phyloP scores from a whole-genome alignment of 2,329 filamentous ascomycete genomes.

The Huntiella omanensis region DNA sequence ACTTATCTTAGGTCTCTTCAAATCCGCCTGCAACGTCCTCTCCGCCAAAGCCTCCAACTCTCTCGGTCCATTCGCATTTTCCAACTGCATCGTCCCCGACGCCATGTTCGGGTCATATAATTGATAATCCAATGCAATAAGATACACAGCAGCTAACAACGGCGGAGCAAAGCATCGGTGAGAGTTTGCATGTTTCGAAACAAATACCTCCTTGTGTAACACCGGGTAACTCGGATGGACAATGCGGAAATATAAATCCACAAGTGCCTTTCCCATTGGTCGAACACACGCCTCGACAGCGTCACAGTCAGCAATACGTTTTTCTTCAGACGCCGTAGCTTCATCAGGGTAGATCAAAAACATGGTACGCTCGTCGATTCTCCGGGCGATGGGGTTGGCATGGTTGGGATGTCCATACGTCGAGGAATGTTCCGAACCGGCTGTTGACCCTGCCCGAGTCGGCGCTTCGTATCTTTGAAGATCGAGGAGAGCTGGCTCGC shows the following conservation, averaged over 20 bases:
- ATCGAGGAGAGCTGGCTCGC: conserved; percentile 37
- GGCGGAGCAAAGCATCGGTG: conserved; percentile 32
- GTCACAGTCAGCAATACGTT: conserved; percentile 22
- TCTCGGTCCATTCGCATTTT: conserved; percentile 20
- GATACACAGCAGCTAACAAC: conserved; percentile 31
- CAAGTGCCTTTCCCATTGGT: conserved; percentile 35
- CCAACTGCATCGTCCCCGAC: conserved; percentile 13
- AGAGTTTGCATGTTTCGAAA: conserved; percentile 31
- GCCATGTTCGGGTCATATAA: conserved; percentile 27
- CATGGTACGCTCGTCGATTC: conserved; percentile 19
- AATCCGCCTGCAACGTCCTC: conserved; percentile 18
- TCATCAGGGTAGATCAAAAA: conserved; percentile 21
- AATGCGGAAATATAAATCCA: conserved; percentile 40
- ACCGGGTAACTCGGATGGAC: conserved; percentile 34
- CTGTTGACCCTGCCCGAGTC: background rate
- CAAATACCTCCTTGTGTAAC: conserved; percentile 31
- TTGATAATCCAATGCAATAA: conserved; percentile 33
- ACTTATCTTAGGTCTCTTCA: conserved; percentile 23
- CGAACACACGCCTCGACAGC: conserved; percentile 30
- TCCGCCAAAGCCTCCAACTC: conserved; percentile 19
- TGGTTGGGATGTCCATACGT: conserved; percentile 9
- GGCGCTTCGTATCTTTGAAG: conserved; percentile 33
- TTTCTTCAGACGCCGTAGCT: conserved; percentile 20
- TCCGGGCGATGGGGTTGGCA: conserved; percentile 16
- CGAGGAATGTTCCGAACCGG: conserved; percentile 6